Evolutionary conservation across 768 basidiomycete genomes (phyloP).

Genomic region (Macrocybe gigantea): DNA sequence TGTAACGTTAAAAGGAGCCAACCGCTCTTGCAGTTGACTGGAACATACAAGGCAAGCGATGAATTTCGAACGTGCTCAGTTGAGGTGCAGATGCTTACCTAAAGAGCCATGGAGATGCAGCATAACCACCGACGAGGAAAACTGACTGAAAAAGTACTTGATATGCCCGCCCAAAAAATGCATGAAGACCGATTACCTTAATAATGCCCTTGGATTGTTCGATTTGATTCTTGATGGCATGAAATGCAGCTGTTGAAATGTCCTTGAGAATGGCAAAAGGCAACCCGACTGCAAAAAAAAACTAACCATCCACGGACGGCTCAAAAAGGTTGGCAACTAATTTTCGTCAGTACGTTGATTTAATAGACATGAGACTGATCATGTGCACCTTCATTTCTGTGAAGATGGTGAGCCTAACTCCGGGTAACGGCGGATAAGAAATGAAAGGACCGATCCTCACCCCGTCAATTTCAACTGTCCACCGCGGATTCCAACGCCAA

Average conservation of each 20-base stretch:
- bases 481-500: constrained; percentile 59
- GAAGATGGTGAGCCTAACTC: background rate
- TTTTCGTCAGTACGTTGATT: constrained; percentile 10
- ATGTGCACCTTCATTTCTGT: constrained; percentile 26
- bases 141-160: constrained; percentile 46
- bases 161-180: background rate
- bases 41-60: background rate
- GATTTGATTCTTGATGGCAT: constrained; percentile 67
- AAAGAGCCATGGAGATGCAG: constrained; percentile 79
- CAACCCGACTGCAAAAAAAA: background rate
- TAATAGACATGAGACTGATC: background rate
- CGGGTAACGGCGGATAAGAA: background rate
- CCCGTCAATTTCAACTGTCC: constrained; percentile 71
- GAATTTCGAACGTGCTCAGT: background rate
- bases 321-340: constrained; percentile 72
- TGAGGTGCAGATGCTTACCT: constrained; percentile 16
- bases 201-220: constrained; percentile 63
- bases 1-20: constrained; percentile 46
- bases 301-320: constrained; percentile 60
- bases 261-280: background rate
- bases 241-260: constrained; percentile 44
- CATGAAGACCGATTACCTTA: constrained; percentile 33
- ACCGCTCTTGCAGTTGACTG: constrained; percentile 64
- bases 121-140: constrained; percentile 80
- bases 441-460: constrained; percentile 27